Percentiles rank a stretch among this genome's conserved stretches.
These are phyloP conservation scores for Pholiota conissans DNA, from an alignment of 768 basidiomycete species.

Conservation along the genomic window DNA sequence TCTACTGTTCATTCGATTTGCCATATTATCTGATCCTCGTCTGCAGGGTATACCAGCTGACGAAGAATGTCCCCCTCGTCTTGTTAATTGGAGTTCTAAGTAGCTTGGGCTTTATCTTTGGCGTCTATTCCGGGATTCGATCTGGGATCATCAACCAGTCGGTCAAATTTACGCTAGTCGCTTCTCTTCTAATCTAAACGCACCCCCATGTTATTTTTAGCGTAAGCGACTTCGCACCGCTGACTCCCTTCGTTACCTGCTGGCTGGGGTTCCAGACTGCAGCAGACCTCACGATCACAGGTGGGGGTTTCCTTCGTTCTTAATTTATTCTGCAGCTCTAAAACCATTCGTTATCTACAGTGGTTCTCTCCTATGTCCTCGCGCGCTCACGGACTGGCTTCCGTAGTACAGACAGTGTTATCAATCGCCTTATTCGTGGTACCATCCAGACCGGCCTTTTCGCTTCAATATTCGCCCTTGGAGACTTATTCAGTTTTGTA, in stretches of 20 bases:
- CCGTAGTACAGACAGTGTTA: constrained; percentile 48
- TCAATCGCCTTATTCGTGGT: constrained; percentile 54
- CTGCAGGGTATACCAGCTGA: constrained; percentile 35
- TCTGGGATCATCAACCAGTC: constrained; percentile 44
- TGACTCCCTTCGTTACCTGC: constrained; percentile 43
- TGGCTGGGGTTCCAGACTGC: constrained; percentile 49
- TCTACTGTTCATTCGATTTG: neutral
- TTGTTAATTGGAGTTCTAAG: constrained; percentile 37
- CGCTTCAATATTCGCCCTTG: constrained; percentile 51
- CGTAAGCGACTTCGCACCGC: constrained; percentile 34
- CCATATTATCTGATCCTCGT: neutral
- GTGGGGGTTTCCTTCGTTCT: constrained; percentile 25
- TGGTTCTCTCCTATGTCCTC: constrained; percentile 29
- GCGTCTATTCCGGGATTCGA: constrained; percentile 40
- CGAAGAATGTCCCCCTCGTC: constrained; percentile 31
- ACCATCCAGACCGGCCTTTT: constrained; percentile 57
- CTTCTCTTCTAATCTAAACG: no score
- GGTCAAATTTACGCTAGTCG: constrained; percentile 16
- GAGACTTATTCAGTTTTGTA: constrained; percentile 44
- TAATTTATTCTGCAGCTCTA: constrained; percentile 1
- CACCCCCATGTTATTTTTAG: constrained; percentile 27
- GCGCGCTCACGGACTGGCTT: constrained; percentile 49
- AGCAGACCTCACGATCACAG: constrained; percentile 43
- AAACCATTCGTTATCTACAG: constrained; percentile 12
- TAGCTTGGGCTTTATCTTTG: constrained; percentile 41